Percentiles rank a stretch among this genome's conserved stretches.
Evolutionary conservation across 1,139 yeast genomes (phyloP).

Genomic region (Hansenula lynferdii): DNA sequence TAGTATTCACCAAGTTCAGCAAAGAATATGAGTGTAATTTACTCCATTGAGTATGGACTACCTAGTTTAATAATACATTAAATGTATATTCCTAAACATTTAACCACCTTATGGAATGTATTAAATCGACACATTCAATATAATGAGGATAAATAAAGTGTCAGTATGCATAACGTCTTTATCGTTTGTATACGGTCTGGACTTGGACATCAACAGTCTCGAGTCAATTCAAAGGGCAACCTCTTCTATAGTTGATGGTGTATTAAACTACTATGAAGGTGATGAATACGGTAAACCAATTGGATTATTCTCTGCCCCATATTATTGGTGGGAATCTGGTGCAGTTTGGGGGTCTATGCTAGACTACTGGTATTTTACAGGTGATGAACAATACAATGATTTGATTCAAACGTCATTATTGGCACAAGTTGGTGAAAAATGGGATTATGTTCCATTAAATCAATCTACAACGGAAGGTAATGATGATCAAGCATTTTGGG

Average conservation of each 20-base stretch:
- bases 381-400: slow-evolving; percentile 60
- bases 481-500: slow-evolving; percentile 97
- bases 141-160: too few species aligned
- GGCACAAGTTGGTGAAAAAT: slow-evolving; percentile 70
- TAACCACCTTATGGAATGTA: too few species aligned
- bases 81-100: too few species aligned
- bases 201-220: slow-evolving; percentile 29
- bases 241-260: slow-evolving; percentile 49
- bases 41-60: too few species aligned
- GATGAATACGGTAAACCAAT: slow-evolving; percentile 62
- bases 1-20: too few species aligned
- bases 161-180: too few species aligned
- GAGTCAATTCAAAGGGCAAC: slow-evolving; percentile 45
- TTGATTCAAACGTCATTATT: slow-evolving; percentile 54
- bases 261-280: slow-evolving; percentile 81
- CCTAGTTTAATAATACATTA: too few species aligned
- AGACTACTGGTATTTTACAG: slow-evolving; percentile 68
- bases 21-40: too few species aligned
- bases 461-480: slow-evolving; percentile 94
- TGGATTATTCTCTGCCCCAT: slow-evolving; percentile 79
- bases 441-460: slow-evolving; percentile 78
- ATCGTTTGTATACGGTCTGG: slow-evolving; percentile 15
- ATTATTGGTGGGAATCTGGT: slow-evolving; percentile 99
- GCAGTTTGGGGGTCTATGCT: slow-evolving; percentile 88
- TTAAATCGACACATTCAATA: too few species aligned